A percentile compares a stretch with the other conserved stretches of the same genome.
Evolutionary conservation across 306 rosid species (phyloP).

Genomic region (Cicer bijugum): DNA sequence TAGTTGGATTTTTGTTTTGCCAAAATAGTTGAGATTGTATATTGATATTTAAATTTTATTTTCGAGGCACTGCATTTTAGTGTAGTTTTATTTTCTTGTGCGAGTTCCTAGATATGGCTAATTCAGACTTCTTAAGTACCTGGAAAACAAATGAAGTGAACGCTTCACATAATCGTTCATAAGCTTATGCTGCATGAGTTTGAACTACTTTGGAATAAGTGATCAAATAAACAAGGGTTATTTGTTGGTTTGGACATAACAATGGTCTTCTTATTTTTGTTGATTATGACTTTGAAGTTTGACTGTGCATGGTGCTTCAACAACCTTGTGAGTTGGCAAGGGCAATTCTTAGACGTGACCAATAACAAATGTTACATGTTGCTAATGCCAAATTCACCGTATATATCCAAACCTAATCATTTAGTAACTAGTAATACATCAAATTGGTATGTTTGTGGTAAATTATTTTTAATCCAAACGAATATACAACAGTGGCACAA

Average conservation of each 20-base stretch:
- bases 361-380: background rate
- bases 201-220: constrained; percentile 13
- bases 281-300: background rate
- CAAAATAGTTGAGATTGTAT: constrained; percentile 46
- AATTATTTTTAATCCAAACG: background rate
- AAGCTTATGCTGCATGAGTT: constrained; percentile 21
- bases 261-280: background rate
- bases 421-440: background rate
- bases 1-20: constrained; percentile 42
- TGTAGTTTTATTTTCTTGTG: constrained; percentile 35
- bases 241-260: too few relatives aligned
- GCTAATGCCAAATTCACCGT: background rate
- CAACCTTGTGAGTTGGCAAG: constrained; percentile 13
- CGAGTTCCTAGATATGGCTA: constrained; percentile 27
- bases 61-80: constrained; percentile 29
- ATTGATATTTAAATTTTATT: constrained; percentile 26
- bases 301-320: constrained; percentile 16
- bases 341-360: background rate
- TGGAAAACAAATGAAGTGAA: background rate
- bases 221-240: background rate
- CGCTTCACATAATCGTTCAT: constrained; percentile 14
- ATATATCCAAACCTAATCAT: too few relatives aligned
- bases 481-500: constrained; percentile 10
- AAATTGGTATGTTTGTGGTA: background rate
- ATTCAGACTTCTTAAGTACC: background rate